phyloP scores from a whole-genome alignment of 2,329 filamentous ascomycete genomes.

The Colletotrichum acutatum region DNA sequence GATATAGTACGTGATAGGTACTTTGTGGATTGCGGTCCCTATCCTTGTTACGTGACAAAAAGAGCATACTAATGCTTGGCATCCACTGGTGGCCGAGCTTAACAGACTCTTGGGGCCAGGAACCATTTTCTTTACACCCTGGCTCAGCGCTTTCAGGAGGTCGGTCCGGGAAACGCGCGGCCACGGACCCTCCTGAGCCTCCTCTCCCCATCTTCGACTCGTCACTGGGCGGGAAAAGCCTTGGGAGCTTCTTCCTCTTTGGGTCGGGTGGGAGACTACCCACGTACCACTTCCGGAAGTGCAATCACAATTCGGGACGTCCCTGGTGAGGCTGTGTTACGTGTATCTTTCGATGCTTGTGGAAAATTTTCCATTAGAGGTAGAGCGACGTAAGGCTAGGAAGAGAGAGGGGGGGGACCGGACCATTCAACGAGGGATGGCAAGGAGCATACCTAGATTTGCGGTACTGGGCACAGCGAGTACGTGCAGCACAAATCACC shows the following conservation, averaged over 20 bases:
- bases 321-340: not conserved
- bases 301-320: not conserved
- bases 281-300: not conserved
- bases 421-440: not conserved
- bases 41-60: too few relatives aligned
- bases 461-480: not conserved
- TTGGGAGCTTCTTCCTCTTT: not conserved
- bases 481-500: not conserved
- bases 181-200: not conserved
- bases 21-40: too few relatives aligned
- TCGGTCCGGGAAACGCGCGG: constrained; percentile 25
- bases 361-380: not conserved
- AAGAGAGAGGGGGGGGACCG: not conserved
- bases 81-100: constrained; percentile 1
- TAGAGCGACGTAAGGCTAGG: not conserved
- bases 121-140: not conserved
- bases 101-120: not conserved
- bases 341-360: not conserved
- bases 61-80: not conserved
- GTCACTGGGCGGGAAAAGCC: not conserved
- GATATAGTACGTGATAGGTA: too few relatives aligned
- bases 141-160: not conserved
- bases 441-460: not conserved
- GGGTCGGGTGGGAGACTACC: not conserved
- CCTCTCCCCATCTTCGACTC: not conserved